A percentile compares a stretch with the other conserved stretches of the same genome.
phyloP scores from a whole-genome alignment of 192 early-diverging fungal genomes.

The Umbelopsis isabellina region DNA sequence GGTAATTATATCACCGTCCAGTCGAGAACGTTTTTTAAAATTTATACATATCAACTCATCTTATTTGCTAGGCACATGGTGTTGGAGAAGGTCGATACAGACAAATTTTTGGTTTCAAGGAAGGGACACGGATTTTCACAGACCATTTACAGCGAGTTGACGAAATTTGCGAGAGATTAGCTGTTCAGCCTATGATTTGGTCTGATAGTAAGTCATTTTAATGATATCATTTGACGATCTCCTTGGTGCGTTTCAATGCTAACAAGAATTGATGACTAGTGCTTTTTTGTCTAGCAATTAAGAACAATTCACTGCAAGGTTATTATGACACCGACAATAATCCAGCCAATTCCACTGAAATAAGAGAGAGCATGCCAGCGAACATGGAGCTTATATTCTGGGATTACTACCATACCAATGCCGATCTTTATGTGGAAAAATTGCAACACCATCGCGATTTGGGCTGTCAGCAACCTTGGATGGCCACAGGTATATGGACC shows the following conservation, averaged over 20 bases:
- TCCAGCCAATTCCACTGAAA: conserved; percentile 51
- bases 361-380: conserved; percentile 61
- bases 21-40: neutral
- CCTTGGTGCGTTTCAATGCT: neutral
- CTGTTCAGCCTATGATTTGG: conserved; percentile 82
- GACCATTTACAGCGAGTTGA: conserved; percentile 76
- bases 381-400: conserved; percentile 79
- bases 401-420: conserved; percentile 84
- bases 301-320: conserved; percentile 78
- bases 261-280: conserved; percentile 8
- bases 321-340: conserved; percentile 78
- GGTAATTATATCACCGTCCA: conserved; percentile 36
- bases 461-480: conserved; percentile 79
- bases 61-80: conserved; percentile 58
- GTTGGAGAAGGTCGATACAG: conserved; percentile 83
- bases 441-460: conserved; percentile 84
- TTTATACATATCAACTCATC: neutral
- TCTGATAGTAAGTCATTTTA: conserved; percentile 69
- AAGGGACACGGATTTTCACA: conserved; percentile 73
- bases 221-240: neutral
- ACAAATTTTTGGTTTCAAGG: conserved; percentile 74
- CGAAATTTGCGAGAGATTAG: conserved; percentile 64
- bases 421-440: conserved; percentile 74
- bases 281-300: conserved; percentile 62
- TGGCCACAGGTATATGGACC: conserved; percentile 80